Evolutionary conservation across 2,329 filamentous ascomycete species (phyloP), one percentile per base, ranked within the genome.

Genomic region (Ascomycota sp.): DNA sequence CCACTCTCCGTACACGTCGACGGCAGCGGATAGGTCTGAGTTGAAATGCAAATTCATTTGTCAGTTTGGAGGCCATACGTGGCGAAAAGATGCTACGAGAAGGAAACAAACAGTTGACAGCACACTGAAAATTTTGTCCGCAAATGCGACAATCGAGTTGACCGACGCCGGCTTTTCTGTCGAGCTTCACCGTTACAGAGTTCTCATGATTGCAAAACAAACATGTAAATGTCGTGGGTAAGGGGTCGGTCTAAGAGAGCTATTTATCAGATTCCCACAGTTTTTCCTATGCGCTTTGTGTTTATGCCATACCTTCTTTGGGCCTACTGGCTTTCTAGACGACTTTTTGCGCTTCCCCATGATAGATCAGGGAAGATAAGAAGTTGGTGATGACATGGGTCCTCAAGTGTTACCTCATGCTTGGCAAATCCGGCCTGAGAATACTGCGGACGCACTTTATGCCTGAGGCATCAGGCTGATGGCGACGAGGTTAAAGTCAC

Each of bases 131-230:
- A 35, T 73, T 75, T 56, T 95, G 86, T 3, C 81, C 85, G 53
- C 89, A 98, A 31, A 93, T 71, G 50, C 86, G 92, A 60, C 89
- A 98, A 35, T 75, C 71, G 19, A 98, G 63, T 36, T 78, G 70
- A 28, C 86, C 89, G 23, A 93, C 67, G 30, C 82, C 82, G 20
- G 72, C 63, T 51, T 95, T 95, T 63, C 92, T 93, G 50, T 98
- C 83, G 30, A 98, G 65, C 53, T 91, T 89, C 40, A 94, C 79
- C 20, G 71, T 67, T 30, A 98, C 80, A 0, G 85, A 81, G 40
- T 82, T 89, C 50, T 95, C 89, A 56, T 95, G 85, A 52, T 94
- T 95, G 64, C 89, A 98, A 58, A 98, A 98, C 27, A 98, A 73
- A 50, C 89, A 98, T 33, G 85, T 81, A 53, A 98, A 98, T n/a